phyloP scores from a whole-genome alignment of 306 rosid species.

The Vicia sativa region DNA sequence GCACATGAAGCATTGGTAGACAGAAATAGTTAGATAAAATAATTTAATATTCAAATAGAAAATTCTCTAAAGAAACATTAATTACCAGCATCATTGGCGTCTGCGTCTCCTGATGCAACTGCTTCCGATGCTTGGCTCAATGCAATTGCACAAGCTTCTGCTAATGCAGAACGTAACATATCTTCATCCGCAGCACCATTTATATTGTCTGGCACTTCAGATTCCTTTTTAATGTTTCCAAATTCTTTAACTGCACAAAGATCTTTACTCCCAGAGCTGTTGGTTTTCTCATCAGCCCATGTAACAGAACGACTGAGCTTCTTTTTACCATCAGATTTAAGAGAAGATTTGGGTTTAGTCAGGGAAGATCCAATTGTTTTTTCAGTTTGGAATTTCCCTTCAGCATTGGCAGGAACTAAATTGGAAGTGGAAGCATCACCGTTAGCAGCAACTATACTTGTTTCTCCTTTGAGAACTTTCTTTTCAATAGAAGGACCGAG shows the following conservation, averaged over 20 bases:
- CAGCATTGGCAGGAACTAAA: slow-evolving; percentile 39
- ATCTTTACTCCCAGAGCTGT: slow-evolving; percentile 44
- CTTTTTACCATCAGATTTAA: slow-evolving; percentile 59
- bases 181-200: slow-evolving; percentile 46
- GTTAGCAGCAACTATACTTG: slow-evolving; percentile 34
- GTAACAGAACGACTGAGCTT: slow-evolving; percentile 73
- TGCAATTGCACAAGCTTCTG: slow-evolving; percentile 87
- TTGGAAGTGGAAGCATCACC: slow-evolving; percentile 41
- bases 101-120: slow-evolving; percentile 60
- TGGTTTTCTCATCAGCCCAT: slow-evolving; percentile 75
- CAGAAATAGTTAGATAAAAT: background rate
- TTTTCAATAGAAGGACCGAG: slow-evolving; percentile 42
- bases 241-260: slow-evolving; percentile 60
- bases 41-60: slow-evolving; percentile 34
- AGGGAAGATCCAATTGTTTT: slow-evolving; percentile 43
- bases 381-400: slow-evolving; percentile 41
- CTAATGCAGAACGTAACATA: slow-evolving; percentile 53
- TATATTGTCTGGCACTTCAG: slow-evolving; percentile 30
- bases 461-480: slow-evolving; percentile 42
- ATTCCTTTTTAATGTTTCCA: slow-evolving; percentile 36
- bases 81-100: slow-evolving; percentile 71
- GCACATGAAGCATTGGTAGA: slow-evolving; percentile 35
- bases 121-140: slow-evolving; percentile 77
- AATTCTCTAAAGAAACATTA: slow-evolving; percentile 29
- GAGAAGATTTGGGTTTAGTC: slow-evolving; percentile 59